Evolutionary conservation across 2,329 filamentous ascomycete species (phyloP), one percentile per base, ranked within the genome.

Genomic region (Ascochyta koolunga): DNA sequence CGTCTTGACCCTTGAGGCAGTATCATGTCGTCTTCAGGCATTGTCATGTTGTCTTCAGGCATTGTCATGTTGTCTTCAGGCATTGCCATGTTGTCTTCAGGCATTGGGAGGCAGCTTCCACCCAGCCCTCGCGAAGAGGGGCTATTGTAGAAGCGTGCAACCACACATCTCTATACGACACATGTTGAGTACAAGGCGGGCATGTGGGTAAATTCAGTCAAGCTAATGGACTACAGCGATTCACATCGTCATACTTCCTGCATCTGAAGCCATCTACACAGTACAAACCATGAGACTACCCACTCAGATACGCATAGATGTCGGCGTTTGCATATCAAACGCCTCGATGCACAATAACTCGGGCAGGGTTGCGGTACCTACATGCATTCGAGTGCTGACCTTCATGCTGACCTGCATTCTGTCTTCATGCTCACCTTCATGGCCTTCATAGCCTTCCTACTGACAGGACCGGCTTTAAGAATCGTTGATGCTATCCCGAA

Each of bases 401-500:
- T n/a, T n/a, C n/a, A n/a, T n/a, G n/a, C n/a, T n/a, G n/a, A n/a
- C n/a, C n/a, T n/a, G n/a, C n/a, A n/a, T n/a, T n/a, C n/a, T n/a
- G n/a, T n/a, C n/a, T n/a, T n/a, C n/a, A n/a, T n/a, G n/a, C n/a
- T n/a, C n/a, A n/a, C n/a, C n/a, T n/a, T n/a, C n/a, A n/a, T n/a
- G n/a, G n/a, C n/a, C n/a, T n/a, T n/a, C n/a, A n/a, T n/a, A n/a
- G n/a, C n/a, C n/a, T n/a, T n/a, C n/a, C n/a, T n/a, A n/a, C n/a
- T n/a, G n/a, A n/a, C n/a, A n/a, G n/a, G n/a, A n/a, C n/a, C n/a
- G n/a, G n/a, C n/a, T n/a, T n/a, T n/a, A n/a, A n/a, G n/a, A n/a
- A n/a, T n/a, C n/a, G n/a, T n/a, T 65, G 50, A 54, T 50, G 59
- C 49, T 60, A 59, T 65, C 54, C 57, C 54, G 44, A 41, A 56